These are phyloP conservation scores for Phycomyces blakesleeanus DNA, from an alignment of 192 early-diverging fungal species.

Conservation along the genomic window DNA sequence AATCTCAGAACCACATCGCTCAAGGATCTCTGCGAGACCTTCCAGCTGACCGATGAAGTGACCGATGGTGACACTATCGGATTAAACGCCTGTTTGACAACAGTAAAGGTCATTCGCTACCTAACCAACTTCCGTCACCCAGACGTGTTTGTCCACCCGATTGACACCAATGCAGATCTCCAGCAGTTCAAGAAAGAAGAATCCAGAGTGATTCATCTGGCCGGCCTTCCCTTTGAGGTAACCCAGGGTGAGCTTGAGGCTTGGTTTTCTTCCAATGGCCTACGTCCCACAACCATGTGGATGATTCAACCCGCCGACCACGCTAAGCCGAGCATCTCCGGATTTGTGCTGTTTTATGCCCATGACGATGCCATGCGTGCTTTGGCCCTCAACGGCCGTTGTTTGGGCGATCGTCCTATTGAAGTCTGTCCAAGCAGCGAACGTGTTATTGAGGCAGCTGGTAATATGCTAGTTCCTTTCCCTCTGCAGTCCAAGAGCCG, in stretches of 20 bases:
- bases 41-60: conserved; percentile 42
- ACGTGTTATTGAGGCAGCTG: conserved; percentile 54
- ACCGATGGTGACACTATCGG: conserved; percentile 47
- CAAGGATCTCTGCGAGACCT: conserved; percentile 54
- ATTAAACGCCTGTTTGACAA: conserved; percentile 59
- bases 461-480: conserved; percentile 52
- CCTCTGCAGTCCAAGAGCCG: conserved; percentile 44
- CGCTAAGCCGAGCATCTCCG: conserved; percentile 58
- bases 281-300: conserved; percentile 54
- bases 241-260: conserved; percentile 59
- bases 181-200: conserved; percentile 60
- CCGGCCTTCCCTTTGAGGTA: conserved; percentile 57
- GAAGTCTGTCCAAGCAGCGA: conserved; percentile 63
- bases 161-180: conserved; percentile 58
- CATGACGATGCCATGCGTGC: conserved; percentile 64
- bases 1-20: conserved; percentile 48
- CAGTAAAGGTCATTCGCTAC: conserved; percentile 54
- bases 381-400: conserved; percentile 58
- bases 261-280: conserved; percentile 52
- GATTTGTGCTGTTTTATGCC: conserved; percentile 58
- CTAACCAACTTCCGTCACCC: conserved; percentile 44
- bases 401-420: conserved; percentile 55
- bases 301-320: conserved; percentile 58
- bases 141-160: conserved; percentile 59
- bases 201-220: conserved; percentile 61